These are phyloP conservation scores for Allomyces javanicus DNA, from an alignment of 192 early-diverging fungal species.

Conservation along the genomic window DNA sequence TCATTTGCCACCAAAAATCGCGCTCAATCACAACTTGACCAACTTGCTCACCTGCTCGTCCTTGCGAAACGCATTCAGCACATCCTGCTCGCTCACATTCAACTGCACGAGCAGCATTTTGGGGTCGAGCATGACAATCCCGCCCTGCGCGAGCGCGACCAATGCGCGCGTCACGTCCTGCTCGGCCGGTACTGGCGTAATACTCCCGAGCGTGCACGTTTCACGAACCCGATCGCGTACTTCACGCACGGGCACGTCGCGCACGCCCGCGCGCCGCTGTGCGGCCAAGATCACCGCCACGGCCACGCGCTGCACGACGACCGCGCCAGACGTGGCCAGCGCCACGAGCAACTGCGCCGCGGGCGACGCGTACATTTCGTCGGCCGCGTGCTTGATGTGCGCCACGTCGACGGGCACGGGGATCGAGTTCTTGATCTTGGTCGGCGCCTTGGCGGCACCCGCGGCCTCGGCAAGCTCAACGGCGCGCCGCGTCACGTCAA, in stretches of 20 bases:
- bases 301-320: constrained; percentile 67
- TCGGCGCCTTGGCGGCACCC: constrained; percentile 4
- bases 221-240: constrained; percentile 45
- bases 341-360: constrained; percentile 44
- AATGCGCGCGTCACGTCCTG: constrained; percentile 40
- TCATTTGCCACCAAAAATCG: too few species aligned
- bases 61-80: constrained; percentile 47
- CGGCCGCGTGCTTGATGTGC: constrained; percentile 57
- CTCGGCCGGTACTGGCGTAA: constrained; percentile 35
- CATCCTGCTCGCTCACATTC: constrained; percentile 54
- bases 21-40: neutral
- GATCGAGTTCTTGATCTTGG: constrained; percentile 7
- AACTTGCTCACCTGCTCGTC: constrained; percentile 11
- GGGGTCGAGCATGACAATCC: neutral
- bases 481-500: constrained; percentile 81
- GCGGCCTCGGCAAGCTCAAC: constrained; percentile 47
- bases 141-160: constrained; percentile 23
- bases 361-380: constrained; percentile 70
- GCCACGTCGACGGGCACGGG: constrained; percentile 32
- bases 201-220: constrained; percentile 45
- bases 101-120: constrained; percentile 35
- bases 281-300: constrained; percentile 45
- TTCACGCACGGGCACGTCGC: constrained; percentile 54
- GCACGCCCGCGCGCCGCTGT: constrained; percentile 40
- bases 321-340: constrained; percentile 20